A percentile compares a stretch with the other conserved stretches of the same genome.
phyloP scores from a whole-genome alignment of 73 alveolate species.

The Loxodes magnus region DNA sequence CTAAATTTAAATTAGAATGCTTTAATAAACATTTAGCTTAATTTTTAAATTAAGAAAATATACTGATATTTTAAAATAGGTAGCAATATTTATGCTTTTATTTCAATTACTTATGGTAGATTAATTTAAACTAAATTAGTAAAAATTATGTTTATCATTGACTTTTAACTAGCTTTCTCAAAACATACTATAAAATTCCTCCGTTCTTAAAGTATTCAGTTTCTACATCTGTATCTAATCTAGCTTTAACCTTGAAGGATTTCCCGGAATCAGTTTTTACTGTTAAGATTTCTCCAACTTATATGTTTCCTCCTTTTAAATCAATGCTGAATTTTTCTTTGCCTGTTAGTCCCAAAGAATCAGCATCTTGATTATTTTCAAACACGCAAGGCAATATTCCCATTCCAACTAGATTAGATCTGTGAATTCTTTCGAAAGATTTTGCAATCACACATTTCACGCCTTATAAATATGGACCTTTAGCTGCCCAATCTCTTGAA shows the following conservation, averaged over 20 bases:
- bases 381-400: constrained; percentile 69
- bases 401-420: constrained; percentile 82
- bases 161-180: constrained; percentile 19
- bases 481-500: constrained; percentile 95
- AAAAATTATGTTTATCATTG: too few relatives aligned
- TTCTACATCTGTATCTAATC: constrained; percentile 74
- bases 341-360: constrained; percentile 66
- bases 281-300: constrained; percentile 44
- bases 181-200: constrained; percentile 82
- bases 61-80: too few relatives aligned
- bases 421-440: constrained; percentile 73
- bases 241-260: constrained; percentile 43
- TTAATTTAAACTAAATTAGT: too few relatives aligned
- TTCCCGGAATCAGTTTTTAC: constrained; percentile 53
- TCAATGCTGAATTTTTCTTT: constrained; percentile 51
- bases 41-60: too few relatives aligned
- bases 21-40: too few relatives aligned
- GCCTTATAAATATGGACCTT: constrained; percentile 78
- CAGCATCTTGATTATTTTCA: constrained; percentile 54
- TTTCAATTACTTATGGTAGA: too few relatives aligned
- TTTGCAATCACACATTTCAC: constrained; percentile 75
- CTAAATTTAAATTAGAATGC: too few relatives aligned
- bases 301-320: constrained; percentile 28
- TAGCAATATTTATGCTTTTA: too few relatives aligned
- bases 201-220: constrained; percentile 67